Conservation (phyloP, 352 stramenopile species). For the Pythium coloratum region DNA sequence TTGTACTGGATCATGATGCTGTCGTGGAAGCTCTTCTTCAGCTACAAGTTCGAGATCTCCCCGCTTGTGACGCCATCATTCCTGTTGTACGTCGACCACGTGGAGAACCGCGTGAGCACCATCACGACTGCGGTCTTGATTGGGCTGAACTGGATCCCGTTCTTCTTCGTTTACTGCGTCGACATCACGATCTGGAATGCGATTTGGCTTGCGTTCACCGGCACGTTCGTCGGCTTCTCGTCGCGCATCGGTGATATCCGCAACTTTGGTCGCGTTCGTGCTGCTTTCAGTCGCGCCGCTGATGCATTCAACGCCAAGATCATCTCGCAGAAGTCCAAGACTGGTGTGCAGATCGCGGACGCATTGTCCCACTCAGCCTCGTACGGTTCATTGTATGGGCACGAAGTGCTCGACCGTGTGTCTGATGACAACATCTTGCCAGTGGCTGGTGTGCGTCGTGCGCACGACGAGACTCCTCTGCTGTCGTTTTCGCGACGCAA, state of each 20-base stretch:
- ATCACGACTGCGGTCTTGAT: conserved; percentile 91
- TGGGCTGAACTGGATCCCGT: conserved; percentile 94
- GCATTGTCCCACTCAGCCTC: conserved; percentile 23
- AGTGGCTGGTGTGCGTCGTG: conserved; percentile 14
- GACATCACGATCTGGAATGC: conserved; percentile 99
- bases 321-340: conserved; percentile 77
- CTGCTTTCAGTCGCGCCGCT: conserved; percentile 83
- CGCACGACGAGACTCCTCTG: conserved; percentile 68
- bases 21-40: conserved; percentile 97
- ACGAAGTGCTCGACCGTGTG: conserved; percentile 37
- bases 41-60: conserved; percentile 98
- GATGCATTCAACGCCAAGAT: conserved; percentile 88
- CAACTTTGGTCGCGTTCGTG: conserved; percentile 87
- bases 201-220: conserved; percentile 96
- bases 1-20: conserved; percentile 96
- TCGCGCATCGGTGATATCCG: conserved; percentile 96
- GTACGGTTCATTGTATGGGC: conserved; percentile 34
- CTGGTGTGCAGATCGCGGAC: conserved; percentile 42
- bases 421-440: conserved; percentile 27
- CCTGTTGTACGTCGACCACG: conserved; percentile 96
- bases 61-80: conserved; percentile 95
- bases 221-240: conserved; percentile 96
- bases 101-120: conserved; percentile 85
- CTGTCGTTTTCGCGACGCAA: conserved; percentile 87
- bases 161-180: conserved; percentile 98